phyloP scores from a whole-genome alignment of 1,139 yeast genomes.

The Pichia sp. region DNA sequence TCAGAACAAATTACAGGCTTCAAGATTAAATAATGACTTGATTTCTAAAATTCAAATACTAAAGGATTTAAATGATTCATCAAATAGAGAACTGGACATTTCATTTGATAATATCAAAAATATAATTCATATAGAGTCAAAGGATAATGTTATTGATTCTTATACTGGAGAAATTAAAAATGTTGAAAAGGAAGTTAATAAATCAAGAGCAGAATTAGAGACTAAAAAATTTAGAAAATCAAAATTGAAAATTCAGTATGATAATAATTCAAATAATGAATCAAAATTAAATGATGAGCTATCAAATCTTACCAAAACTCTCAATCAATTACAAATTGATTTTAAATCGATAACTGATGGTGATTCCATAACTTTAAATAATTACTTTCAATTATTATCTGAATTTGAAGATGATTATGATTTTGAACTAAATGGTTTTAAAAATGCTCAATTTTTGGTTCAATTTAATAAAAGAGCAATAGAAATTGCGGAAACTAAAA shows the following conservation, averaged over 20 bases:
- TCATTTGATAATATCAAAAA: not conserved
- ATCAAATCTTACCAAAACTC: constrained; percentile 3
- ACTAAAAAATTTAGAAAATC: constrained; percentile 2
- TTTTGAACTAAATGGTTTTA: constrained; percentile 53
- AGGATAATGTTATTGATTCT: not conserved
- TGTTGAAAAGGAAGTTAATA: constrained; percentile 3
- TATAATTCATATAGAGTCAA: not conserved
- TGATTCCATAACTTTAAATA: constrained; percentile 33
- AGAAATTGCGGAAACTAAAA: constrained; percentile 47
- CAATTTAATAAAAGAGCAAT: constrained; percentile 61
- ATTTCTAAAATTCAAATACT: constrained; percentile 46
- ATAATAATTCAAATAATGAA: not conserved
- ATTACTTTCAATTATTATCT: constrained; percentile 43
- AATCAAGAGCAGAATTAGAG: constrained; percentile 1
- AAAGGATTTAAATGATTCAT: constrained; percentile 30
- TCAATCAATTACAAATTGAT: not conserved
- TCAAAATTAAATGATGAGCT: not conserved
- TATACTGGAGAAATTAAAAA: not conserved
- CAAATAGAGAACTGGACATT: constrained; percentile 5
- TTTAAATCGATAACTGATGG: constrained; percentile 7
- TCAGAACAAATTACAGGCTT: constrained; percentile 42
- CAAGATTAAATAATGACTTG: constrained; percentile 54
- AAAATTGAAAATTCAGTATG: constrained; percentile 1
- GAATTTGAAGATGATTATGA: constrained; percentile 58
- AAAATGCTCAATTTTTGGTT: constrained; percentile 59